Base-by-base conservation (phyloP, 2,329 filamentous ascomycete species). In the Fusarium haematococcum region DNA sequence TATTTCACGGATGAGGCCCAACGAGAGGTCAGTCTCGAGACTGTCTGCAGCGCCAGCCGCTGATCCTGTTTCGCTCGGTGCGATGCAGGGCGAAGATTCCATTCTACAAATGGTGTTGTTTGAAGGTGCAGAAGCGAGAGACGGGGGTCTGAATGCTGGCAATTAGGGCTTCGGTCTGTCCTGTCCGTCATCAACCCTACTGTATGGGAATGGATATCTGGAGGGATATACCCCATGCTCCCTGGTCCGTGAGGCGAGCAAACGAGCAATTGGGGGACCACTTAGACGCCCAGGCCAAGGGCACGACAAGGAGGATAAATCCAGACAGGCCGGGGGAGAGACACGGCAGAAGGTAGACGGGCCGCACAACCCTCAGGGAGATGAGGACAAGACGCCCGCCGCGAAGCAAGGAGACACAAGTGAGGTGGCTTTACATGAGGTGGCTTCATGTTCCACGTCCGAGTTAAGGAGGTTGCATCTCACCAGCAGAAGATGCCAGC, bases 221-320 rank as follows among this genome's bases (percentile, higher is more conserved):
- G 58, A 64, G 37, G 23, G 37, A 69, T 11, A 62, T 67, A 63
- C 62, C 68, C 64, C 72, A 64, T 61, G 56, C 35, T 60, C 59
- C 72, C 69, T 75, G 72, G 72, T 70, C 72, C 69, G 69, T 73
- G 72, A 75, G 72, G 72, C 69, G 69, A 73, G n/a, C 69, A 73
- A 48, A 69, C 33, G 52, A 59, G 54, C 8, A 68, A 67, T 67
- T 56, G 68, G 54, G 69, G 72, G 72, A 75, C 72, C 72, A 73
- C 63, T 75, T 54, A 75, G 41, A 63, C 69, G 50, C 59, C 72
- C 69, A 52, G 72, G 59, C 57, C 48, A 67, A 63, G 68, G 69
- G 68, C 71, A 75, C 54, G 72, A 54, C 72, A 67, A 56, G 69
- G 68, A 59, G 59, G 52, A 39, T 70, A 61, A 70, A 67, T 75